These are phyloP conservation scores for Rhizopus delemar DNA, from an alignment of 371 early-diverging fungal species.

Conservation along the genomic window DNA sequence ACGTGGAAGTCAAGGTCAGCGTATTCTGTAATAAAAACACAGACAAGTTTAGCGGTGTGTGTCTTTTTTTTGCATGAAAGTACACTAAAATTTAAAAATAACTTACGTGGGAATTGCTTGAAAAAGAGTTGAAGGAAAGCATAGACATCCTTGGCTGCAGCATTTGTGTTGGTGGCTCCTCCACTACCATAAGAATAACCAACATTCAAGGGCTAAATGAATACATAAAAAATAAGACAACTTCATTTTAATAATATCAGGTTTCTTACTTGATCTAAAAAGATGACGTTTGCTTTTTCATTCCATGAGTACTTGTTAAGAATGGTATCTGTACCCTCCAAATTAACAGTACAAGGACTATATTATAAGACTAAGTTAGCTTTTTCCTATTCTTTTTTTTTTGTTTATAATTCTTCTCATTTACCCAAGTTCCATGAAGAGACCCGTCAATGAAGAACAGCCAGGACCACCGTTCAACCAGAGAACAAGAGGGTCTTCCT, in stretches of 20 bases:
- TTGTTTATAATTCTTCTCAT: neutral
- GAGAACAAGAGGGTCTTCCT: slow-evolving; percentile 68
- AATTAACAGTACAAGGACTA: slow-evolving; percentile 68
- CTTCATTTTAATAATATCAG: neutral
- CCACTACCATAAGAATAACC: slow-evolving; percentile 72
- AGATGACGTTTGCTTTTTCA: slow-evolving; percentile 70
- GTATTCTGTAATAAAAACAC: slow-evolving; percentile 31
- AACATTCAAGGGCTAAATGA: slow-evolving; percentile 64
- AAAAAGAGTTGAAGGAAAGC: slow-evolving; percentile 75
- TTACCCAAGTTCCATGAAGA: slow-evolving; percentile 76
- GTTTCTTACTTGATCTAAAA: slow-evolving; percentile 68
- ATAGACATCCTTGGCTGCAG: slow-evolving; percentile 76
- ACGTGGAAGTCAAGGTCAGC: slow-evolving; percentile 63
- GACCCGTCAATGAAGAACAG: slow-evolving; percentile 72
- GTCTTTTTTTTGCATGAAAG: too few species aligned
- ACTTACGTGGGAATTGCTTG: slow-evolving; percentile 49
- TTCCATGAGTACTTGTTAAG: slow-evolving; percentile 70
- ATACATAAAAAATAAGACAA: neutral
- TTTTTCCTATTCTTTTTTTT: neutral
- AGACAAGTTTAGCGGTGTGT: neutral
- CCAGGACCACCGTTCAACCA: slow-evolving; percentile 85
- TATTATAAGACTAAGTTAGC: neutral
- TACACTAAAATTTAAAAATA: neutral
- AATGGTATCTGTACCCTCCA: slow-evolving; percentile 56
- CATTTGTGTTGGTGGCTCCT: slow-evolving; percentile 51